Percentiles rank a stretch among this genome's conserved stretches.
phyloP scores from a whole-genome alignment of 2,329 filamentous ascomycete species.

The Cytospora leucostoma region DNA sequence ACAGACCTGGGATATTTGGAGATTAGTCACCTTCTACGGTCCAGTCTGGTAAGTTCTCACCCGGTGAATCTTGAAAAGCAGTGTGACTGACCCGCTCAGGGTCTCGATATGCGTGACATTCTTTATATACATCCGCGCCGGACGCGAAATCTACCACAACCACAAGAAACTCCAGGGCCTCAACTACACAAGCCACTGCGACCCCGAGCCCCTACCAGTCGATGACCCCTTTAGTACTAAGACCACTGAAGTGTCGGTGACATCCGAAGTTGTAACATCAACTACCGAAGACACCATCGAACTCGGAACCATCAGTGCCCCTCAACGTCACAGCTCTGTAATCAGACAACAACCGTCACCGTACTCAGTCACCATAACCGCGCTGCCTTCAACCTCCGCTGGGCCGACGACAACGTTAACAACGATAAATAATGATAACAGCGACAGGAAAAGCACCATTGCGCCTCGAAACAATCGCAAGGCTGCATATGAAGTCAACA shows the following conservation, averaged over 20 bases:
- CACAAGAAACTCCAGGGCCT: slow-evolving; percentile 61
- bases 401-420: not conserved
- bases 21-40: slow-evolving; percentile 74
- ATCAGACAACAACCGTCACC: slow-evolving; percentile 29
- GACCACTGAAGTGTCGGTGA: slow-evolving; percentile 67
- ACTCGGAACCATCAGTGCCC: slow-evolving; percentile 37
- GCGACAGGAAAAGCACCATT: slow-evolving; percentile 32
- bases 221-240: slow-evolving; percentile 54
- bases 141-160: slow-evolving; percentile 67
- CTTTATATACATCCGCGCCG: slow-evolving; percentile 67
- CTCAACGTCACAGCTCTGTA: slow-evolving; percentile 3
- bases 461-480: slow-evolving; percentile 33
- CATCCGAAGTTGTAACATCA: slow-evolving; percentile 47
- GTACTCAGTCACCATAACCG: slow-evolving; percentile 55
- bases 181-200: slow-evolving; percentile 46
- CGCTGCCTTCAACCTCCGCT: not conserved
- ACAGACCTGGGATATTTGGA: slow-evolving; percentile 66
- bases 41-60: slow-evolving; percentile 62
- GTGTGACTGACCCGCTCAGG: slow-evolving; percentile 41
- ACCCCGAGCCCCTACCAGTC: slow-evolving; percentile 43
- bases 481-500: slow-evolving; percentile 55
- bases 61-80: not conserved
- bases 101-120: slow-evolving; percentile 62
- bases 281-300: slow-evolving; percentile 35
- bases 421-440: slow-evolving; percentile 25